These are phyloP conservation scores for Komagataella phaffii DNA, from an alignment of 805 yeast genomes.

Conservation along the genomic window DNA sequence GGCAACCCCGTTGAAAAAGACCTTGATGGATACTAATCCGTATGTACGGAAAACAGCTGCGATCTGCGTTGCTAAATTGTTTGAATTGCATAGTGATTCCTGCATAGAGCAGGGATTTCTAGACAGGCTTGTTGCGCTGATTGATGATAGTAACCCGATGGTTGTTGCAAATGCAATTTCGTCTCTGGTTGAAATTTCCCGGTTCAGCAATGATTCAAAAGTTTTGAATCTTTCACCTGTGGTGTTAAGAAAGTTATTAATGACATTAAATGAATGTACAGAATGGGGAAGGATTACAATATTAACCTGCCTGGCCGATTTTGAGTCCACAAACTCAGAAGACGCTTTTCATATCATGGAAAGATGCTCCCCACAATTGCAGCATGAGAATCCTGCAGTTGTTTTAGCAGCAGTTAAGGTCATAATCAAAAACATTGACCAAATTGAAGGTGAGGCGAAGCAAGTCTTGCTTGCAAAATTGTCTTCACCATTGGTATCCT, in stretches of 20 bases:
- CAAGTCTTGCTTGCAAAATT: constrained; percentile 51
- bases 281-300: constrained; percentile 98
- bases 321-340: constrained; percentile 34
- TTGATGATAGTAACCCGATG: constrained; percentile 89
- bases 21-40: constrained; percentile 87
- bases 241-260: constrained; percentile 47
- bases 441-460: constrained; percentile 9
- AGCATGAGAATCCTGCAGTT: constrained; percentile 93
- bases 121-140: constrained; percentile 46
- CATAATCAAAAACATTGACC: constrained; percentile 24
- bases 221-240: constrained; percentile 22
- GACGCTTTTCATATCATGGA: constrained; percentile 84
- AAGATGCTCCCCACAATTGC: constrained; percentile 86
- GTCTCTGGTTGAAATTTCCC: constrained; percentile 65
- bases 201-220: constrained; percentile 14
- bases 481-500: constrained; percentile 75
- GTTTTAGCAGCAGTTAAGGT: constrained; percentile 79
- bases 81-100: constrained; percentile 67
- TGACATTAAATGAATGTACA: constrained; percentile 90
- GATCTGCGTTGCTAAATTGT: constrained; percentile 89
- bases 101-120: constrained; percentile 84
- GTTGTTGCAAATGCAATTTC: constrained; percentile 91
- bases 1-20: constrained; percentile 77
- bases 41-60: constrained; percentile 97
- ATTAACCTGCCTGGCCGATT: constrained; percentile 68